A percentile compares a stretch with the other conserved stretches of the same genome.
Conservation (phyloP, 352 stramenopile genomes). For the Phytopythium kandeliae region DNA sequence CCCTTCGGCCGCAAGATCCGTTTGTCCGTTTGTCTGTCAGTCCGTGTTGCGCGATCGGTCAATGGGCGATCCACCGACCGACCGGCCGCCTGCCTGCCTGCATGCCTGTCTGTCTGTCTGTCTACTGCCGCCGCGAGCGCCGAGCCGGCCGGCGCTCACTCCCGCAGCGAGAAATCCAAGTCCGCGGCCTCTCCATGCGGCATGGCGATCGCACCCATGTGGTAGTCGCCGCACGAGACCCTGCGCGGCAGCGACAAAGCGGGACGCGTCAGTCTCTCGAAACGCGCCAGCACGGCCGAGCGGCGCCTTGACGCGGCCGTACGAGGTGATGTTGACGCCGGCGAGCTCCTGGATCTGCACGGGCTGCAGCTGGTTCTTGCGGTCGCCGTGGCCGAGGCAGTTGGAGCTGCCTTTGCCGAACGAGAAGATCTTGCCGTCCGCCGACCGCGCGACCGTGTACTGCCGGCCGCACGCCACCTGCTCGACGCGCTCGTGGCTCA, state of each 20-base stretch:
- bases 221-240: conserved; percentile 82
- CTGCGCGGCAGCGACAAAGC: conserved; percentile 16
- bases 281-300: too few species aligned
- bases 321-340: conserved; percentile 59
- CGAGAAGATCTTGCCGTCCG: conserved; percentile 75
- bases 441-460: conserved; percentile 80
- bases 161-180: conserved; percentile 78
- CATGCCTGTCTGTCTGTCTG: neutral
- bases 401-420: conserved; percentile 87
- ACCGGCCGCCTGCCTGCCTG: too few species aligned
- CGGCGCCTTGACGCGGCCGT: too few species aligned
- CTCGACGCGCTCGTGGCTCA: conserved; percentile 65
- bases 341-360: conserved; percentile 61
- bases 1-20: neutral
- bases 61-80: too few species aligned
- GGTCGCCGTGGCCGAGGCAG: conserved; percentile 86
- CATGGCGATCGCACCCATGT: conserved; percentile 78
- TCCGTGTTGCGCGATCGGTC: too few species aligned
- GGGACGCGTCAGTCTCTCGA: conserved; percentile 4
- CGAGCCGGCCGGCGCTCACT: conserved; percentile 16
- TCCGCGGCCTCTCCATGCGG: conserved; percentile 67
- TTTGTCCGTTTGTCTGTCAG: neutral
- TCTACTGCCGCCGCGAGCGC: neutral
- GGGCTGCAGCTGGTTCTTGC: conserved; percentile 86
- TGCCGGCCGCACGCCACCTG: conserved; percentile 78